Evolutionary conservation across 2,329 filamentous ascomycete genomes (phyloP), one percentile per base, ranked within the genome.

Genomic region (Cercospora beticola): DNA sequence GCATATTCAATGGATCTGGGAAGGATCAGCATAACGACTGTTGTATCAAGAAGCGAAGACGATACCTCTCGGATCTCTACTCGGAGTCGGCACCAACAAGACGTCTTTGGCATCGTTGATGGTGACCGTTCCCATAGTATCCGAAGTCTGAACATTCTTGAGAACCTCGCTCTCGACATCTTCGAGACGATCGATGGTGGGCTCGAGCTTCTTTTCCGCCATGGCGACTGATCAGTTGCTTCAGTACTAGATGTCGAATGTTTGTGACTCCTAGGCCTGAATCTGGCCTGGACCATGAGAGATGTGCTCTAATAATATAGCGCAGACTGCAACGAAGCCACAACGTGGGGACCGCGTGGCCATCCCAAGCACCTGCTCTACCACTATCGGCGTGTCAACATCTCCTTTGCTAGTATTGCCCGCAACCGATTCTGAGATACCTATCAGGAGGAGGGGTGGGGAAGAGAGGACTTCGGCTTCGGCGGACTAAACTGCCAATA

Each of bases 1-100:
- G 65, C 58, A 78, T 57, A 58, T 78, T 79, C 59, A 78, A 67
- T 0, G 76, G 76, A 68, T 79, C 77, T 78, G 33, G n/a, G 16
- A 30, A 18, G 12, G 9, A 21, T 57, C 52, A 57, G 52, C 52
- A 26, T 23, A n/a, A 30, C 0, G 8, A 9, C 23, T 9, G 3
- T 57, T 9, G 18, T 30, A 26, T 6, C 52, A 67, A 8, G 52
- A 59, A 57, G 26, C 14, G 65, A 43, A 66, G 63, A 65, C 26
- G 23, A 36, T 52, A 77, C 76, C 76, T 72, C 74, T 66, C 16
- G 76, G 75, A 65, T 78, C 76, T 14, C 75, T 72, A 58, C 74
- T 77, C 1, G 76, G 77, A 8, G 73, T 59, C 18, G 77, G 76
- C 10, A 79, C 69, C 12, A 77, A 67, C 31, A 74, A 73, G 5